Evolutionary conservation across 164 flowering plant genomes (phyloP).

Genomic region (Platanus orientalis): DNA sequence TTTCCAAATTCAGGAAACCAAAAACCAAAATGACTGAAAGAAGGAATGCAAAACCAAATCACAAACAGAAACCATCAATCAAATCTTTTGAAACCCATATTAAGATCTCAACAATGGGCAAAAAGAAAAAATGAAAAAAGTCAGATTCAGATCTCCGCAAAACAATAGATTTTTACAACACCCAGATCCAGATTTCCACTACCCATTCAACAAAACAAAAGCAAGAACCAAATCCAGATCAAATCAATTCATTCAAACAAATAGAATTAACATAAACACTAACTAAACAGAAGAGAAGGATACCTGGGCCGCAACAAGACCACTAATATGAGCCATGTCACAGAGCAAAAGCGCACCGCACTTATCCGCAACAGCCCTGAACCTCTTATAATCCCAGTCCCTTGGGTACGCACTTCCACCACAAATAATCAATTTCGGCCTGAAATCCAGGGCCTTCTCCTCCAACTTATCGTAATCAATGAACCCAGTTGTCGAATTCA

Average conservation of each 20-base stretch:
- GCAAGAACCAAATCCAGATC: background rate
- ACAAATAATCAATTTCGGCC: slow-evolving; percentile 89
- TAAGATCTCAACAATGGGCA: no score
- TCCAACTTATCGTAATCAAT: slow-evolving; percentile 91
- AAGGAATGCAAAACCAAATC: no score
- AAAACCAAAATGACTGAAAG: no score
- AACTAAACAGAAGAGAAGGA: background rate
- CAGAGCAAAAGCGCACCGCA: slow-evolving; percentile 91
- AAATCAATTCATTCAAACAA: background rate
- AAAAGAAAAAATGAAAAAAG: no score
- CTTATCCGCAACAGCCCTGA: slow-evolving; percentile 78
- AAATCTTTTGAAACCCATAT: no score
- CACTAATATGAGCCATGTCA: slow-evolving; percentile 99
- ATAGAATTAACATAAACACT: no score
- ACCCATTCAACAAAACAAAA: background rate
- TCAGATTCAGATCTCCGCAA: no score
- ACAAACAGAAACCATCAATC: no score
- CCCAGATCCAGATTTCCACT: slow-evolving; percentile 10
- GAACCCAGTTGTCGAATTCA: slow-evolving; percentile 63
- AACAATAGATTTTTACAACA: background rate
- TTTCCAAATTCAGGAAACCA: no score
- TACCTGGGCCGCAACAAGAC: slow-evolving; percentile 99
- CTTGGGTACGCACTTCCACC: slow-evolving; percentile 98
- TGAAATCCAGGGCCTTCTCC: slow-evolving; percentile 97
- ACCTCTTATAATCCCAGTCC: slow-evolving; percentile 85